phyloP scores from a whole-genome alignment of 2,329 filamentous ascomycete genomes.

The Xylariaceae sp. region DNA sequence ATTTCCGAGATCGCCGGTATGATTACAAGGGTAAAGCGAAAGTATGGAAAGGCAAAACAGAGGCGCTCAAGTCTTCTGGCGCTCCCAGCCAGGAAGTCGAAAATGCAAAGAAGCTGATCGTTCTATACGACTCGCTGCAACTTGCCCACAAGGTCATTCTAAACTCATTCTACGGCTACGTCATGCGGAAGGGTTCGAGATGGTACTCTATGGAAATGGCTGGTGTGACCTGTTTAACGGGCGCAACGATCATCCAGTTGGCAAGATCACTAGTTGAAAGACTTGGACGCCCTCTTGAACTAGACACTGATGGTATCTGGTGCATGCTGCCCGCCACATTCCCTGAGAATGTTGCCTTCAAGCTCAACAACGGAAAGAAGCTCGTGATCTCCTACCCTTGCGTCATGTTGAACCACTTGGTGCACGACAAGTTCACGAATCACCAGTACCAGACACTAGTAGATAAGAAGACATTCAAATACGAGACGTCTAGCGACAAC shows the following conservation, averaged over 20 bases:
- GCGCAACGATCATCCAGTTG: constrained; percentile 95
- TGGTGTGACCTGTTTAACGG: constrained; percentile 95
- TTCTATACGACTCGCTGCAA: constrained; percentile 94
- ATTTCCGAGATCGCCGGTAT: constrained; percentile 96
- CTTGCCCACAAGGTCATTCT: constrained; percentile 98
- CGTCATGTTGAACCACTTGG: constrained; percentile 98
- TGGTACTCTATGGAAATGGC: constrained; percentile 99
- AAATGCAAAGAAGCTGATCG: constrained; percentile 97
- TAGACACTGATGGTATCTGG: constrained; percentile 99
- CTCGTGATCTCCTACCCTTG: constrained; percentile 96
- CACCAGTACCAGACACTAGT: constrained; percentile 93
- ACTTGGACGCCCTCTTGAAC: constrained; percentile 87
- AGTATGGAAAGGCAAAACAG: constrained; percentile 97
- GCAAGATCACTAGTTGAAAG: constrained; percentile 92
- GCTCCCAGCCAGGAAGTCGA: constrained; percentile 81
- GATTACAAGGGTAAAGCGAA: constrained; percentile 99
- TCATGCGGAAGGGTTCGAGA: constrained; percentile 97
- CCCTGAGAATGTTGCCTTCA: constrained; percentile 95
- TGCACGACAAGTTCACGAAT: constrained; percentile 94
- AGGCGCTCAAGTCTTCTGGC: constrained; percentile 81
- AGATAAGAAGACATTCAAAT: constrained; percentile 81
- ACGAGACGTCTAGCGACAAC: constrained; percentile 97
- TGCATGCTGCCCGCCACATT: constrained; percentile 97
- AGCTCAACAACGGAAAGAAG: constrained; percentile 94
- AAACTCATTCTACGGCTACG: constrained; percentile 99